Base-by-base conservation (phyloP, 345 rosid species). In the Limnanthes douglasii region DNA sequence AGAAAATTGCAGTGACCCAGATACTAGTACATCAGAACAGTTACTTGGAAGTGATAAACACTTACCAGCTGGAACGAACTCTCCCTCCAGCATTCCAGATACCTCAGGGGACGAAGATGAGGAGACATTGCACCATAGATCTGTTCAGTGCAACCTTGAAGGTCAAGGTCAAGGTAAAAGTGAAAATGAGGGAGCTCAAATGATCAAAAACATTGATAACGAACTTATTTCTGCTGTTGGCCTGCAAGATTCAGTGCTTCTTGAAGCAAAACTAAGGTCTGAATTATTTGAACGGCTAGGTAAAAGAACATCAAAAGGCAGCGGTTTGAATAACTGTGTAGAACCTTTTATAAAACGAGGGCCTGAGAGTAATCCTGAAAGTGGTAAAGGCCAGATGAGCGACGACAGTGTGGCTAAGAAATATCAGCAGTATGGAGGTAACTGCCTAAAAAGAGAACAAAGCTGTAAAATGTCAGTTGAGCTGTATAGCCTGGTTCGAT, bases 191-290 rank as follows among this genome's bases (percentile, higher is more conserved):
- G 68, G 50, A 45, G 49, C 57, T 34, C 53, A 39, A 46, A n/a
- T n/a, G n/a, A n/a, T n/a, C n/a, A 54, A 30, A 20, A 46, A 40
- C 21, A 37, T 21, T n/a, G 16, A 35, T 18, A 11, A 22, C 31
- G 42, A 53, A 16, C 8, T 37, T 34, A 55, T 40, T 10, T 57
- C 65, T 15, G 9, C 18, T 43, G 54, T 39, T 35, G 62, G 43
- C 41, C 44, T 62, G 19, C 58, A 56, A 45, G 79, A 70, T 45
- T 50, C 84, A 38, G 51, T 80, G 57, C 63, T 50, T 51, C 81
- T 80, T 37, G 98, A 90, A 65, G 95, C 86, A 34, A 51, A 78
- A 51, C 54, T 90, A 30, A 80, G 98, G 52, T 74, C 98, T 34
- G 61, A 80, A 55, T 60, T 90, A 43, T 69, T 61, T 77, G 86